phyloP scores from a whole-genome alignment of 495 filamentous ascomycete genomes.

The Hypoxylon subgilvum region DNA sequence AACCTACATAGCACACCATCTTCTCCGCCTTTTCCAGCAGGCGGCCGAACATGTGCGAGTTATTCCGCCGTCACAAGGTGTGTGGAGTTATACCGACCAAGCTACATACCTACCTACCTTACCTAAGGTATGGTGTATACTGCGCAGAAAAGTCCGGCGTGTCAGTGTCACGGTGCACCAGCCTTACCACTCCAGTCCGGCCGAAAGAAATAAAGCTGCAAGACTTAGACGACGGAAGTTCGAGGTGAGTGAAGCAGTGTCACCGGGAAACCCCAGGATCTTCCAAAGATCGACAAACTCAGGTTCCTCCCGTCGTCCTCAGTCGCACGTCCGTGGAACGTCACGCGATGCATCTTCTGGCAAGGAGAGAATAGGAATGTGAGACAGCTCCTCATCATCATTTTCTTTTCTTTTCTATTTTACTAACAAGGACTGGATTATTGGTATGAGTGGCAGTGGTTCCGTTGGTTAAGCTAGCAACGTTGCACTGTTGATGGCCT shows the following conservation, averaged over 20 bases:
- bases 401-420: not conserved
- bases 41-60: not conserved
- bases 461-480: not conserved
- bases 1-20: not conserved
- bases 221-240: not conserved
- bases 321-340: constrained; percentile 4
- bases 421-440: too few relatives aligned
- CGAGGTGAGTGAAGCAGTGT: constrained; percentile 1
- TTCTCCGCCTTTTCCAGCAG: not conserved
- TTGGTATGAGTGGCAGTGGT: too few relatives aligned
- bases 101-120: not conserved
- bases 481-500: constrained; percentile 7
- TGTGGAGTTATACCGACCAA: too few relatives aligned
- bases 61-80: not conserved
- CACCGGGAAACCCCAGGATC: constrained; percentile 3
- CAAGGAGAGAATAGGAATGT: constrained; percentile 8
- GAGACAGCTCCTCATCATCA: not conserved
- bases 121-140: not conserved
- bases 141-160: not conserved
- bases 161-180: constrained; percentile 22
- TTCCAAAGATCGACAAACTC: not conserved
- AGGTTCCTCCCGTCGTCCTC: constrained; percentile 2
- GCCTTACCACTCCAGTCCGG: constrained; percentile 23
- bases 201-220: not conserved
- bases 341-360: constrained; percentile 20